These are phyloP conservation scores for Mycena indigotica DNA, from an alignment of 768 basidiomycete genomes.

Conservation along the genomic window DNA sequence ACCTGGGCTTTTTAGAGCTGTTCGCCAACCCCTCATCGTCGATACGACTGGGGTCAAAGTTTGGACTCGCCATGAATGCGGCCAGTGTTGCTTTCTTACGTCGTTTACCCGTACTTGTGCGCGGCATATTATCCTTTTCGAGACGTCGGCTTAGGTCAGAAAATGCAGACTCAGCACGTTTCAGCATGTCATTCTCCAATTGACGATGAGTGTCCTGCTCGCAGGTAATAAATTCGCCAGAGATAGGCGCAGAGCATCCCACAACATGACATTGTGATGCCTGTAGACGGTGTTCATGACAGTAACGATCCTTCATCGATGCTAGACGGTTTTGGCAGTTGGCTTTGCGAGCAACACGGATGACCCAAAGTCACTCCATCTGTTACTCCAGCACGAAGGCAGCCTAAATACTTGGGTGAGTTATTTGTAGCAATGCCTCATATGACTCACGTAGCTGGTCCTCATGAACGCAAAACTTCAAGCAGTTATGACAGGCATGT, in stretches of 20 bases:
- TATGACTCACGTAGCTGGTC: neutral
- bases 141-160: neutral
- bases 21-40: no score
- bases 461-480: neutral
- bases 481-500: neutral
- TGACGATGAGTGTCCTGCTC: neutral
- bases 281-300: constrained; percentile 19
- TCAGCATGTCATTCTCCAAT: neutral
- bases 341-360: constrained; percentile 31
- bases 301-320: constrained; percentile 16
- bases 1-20: neutral
- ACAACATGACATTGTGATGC: constrained; percentile 17
- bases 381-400: constrained; percentile 11
- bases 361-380: no score
- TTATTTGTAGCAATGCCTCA: neutral
- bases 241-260: constrained; percentile 10
- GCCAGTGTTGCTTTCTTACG: neutral
- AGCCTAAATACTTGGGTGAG: neutral
- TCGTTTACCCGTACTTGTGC: no score
- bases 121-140: neutral
- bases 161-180: neutral
- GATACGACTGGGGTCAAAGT: neutral
- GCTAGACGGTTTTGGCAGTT: constrained; percentile 29
- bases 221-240: constrained; percentile 23
- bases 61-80: neutral